Evolutionary conservation across 345 rosid species (phyloP).

Genomic region (Ceriops decandra): DNA sequence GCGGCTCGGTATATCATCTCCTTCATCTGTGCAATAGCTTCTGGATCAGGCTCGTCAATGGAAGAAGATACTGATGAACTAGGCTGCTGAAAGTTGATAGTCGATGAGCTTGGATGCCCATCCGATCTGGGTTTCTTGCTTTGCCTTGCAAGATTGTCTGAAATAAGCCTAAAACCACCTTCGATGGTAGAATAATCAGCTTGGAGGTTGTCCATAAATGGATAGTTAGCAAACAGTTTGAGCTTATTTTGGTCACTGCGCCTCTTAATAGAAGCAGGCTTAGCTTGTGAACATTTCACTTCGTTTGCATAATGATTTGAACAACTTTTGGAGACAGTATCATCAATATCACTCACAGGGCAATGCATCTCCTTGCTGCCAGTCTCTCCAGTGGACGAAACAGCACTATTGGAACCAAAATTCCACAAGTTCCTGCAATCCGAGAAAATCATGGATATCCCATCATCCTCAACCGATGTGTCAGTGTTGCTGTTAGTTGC

Average conservation of each 20-base stretch:
- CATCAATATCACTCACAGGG: conserved; percentile 34
- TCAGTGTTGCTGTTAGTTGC: conserved; percentile 62
- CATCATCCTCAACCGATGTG: conserved; percentile 59
- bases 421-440: conserved; percentile 61
- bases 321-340: conserved; percentile 35
- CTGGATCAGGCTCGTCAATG: conserved; percentile 69
- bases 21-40: conserved; percentile 87
- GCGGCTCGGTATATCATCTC: conserved; percentile 93
- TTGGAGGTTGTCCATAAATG: conserved; percentile 44
- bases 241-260: conserved; percentile 26
- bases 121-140: conserved; percentile 53
- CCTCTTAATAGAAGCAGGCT: conserved; percentile 38
- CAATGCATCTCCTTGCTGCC: conserved; percentile 38
- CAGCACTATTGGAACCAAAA: conserved; percentile 40
- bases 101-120: conserved; percentile 50
- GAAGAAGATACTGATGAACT: conserved; percentile 47
- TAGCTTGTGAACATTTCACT: conserved; percentile 14
- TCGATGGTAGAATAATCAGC: conserved; percentile 23
- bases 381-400: conserved; percentile 79
- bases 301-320: conserved; percentile 26
- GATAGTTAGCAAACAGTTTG: not conserved
- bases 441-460: conserved; percentile 62
- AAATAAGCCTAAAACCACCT: conserved; percentile 49
- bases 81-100: conserved; percentile 69
- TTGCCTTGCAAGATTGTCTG: conserved; percentile 40